These are phyloP conservation scores for Hydnomerulius pinastri DNA, from an alignment of 768 basidiomycete genomes.

Conservation along the genomic window DNA sequence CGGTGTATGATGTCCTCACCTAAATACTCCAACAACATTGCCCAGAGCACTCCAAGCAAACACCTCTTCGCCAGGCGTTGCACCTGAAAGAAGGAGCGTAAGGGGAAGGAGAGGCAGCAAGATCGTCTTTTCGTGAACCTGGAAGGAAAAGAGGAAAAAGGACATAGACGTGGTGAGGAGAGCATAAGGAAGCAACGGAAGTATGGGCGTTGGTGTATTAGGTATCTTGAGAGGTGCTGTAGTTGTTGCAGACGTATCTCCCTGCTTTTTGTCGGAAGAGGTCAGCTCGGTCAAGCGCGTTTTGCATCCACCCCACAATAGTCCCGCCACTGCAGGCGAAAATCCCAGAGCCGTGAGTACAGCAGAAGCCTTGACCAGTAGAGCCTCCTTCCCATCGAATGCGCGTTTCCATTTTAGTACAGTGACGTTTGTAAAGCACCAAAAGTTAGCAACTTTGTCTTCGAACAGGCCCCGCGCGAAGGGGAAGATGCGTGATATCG, in stretches of 20 bases:
- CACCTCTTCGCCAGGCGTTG: constrained; percentile 27
- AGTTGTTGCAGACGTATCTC: background rate
- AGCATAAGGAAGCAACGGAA: constrained; percentile 76
- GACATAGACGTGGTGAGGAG: constrained; percentile 82
- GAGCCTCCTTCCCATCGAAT: constrained; percentile 40
- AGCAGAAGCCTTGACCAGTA: constrained; percentile 68
- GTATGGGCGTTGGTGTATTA: constrained; percentile 47
- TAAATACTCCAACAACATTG: constrained; percentile 86
- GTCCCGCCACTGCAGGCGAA: constrained; percentile 54
- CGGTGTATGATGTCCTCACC: constrained; percentile 47
- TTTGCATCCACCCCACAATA: constrained; percentile 40
- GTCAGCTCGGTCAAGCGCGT: constrained; percentile 15
- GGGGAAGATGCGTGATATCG: constrained; percentile 85
- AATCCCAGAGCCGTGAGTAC: constrained; percentile 72
- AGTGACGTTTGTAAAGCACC: constrained; percentile 87
- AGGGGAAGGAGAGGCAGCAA: constrained; percentile 84
- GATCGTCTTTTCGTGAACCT: constrained; percentile 95
- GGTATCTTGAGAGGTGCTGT: background rate
- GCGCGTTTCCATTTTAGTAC: constrained; percentile 76
- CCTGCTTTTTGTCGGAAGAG: background rate
- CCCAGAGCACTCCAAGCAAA: constrained; percentile 40
- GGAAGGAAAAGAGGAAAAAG: constrained; percentile 96
- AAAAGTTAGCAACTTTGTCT: constrained; percentile 97
- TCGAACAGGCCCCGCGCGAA: constrained; percentile 90
- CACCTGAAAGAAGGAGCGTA: constrained; percentile 67